Percentiles rank a stretch among this genome's conserved stretches.
These are phyloP conservation scores for Ulvella scutata DNA, from an alignment of 139 green algal species.

Conservation along the genomic window DNA sequence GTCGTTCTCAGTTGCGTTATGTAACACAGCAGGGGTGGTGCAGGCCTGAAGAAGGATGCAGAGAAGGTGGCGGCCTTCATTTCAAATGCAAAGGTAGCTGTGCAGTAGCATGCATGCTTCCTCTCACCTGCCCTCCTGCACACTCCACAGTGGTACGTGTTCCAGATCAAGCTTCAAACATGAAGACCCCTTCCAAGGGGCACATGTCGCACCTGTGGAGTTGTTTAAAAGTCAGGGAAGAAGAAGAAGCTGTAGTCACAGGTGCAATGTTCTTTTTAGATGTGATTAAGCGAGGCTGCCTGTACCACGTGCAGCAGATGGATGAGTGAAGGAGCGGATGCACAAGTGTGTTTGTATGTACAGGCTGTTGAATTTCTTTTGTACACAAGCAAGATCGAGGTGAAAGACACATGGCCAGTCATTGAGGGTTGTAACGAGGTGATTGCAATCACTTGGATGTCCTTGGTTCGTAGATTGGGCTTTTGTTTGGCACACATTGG, in stretches of 20 bases:
- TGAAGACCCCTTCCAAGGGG: not conserved
- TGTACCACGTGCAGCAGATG: too few relatives aligned
- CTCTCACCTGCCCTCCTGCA: not conserved
- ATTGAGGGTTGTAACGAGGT: too few relatives aligned
- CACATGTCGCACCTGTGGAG: not conserved
- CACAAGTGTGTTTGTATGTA: too few relatives aligned
- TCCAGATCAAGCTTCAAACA: not conserved
- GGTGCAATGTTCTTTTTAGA: not conserved
- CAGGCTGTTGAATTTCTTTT: too few relatives aligned
- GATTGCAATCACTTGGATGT: too few relatives aligned
- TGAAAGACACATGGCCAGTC: too few relatives aligned
- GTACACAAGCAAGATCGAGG: too few relatives aligned
- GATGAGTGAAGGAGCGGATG: too few relatives aligned
- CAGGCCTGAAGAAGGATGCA: constrained; percentile 28
- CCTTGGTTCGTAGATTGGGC: too few relatives aligned
- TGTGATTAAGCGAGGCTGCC: too few relatives aligned
- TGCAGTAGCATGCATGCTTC: not conserved
- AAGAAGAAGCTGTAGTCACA: not conserved
- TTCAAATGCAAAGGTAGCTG: constrained; percentile 3
- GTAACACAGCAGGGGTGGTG: not conserved
- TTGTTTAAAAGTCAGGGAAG: not conserved
- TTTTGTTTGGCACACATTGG: too few relatives aligned
- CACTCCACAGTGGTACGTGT: not conserved
- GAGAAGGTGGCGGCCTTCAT: constrained; percentile 23
- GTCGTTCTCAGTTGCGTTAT: not conserved